phyloP scores from a whole-genome alignment of 768 basidiomycete species.

The Calocybe indica region DNA sequence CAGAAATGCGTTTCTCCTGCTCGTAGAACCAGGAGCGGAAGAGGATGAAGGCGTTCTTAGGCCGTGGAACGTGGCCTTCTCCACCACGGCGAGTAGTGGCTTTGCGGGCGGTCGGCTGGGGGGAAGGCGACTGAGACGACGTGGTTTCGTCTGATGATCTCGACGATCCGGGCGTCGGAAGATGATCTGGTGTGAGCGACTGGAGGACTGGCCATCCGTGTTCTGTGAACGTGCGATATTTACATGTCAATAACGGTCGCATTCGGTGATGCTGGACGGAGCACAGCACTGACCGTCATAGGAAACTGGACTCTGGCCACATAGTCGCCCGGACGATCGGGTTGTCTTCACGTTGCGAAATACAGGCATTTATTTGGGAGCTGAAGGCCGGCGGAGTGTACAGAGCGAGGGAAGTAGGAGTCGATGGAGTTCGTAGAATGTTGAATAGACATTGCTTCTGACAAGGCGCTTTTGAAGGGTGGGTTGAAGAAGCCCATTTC shows the following conservation, averaged over 20 bases:
- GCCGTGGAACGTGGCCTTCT: conserved; percentile 22
- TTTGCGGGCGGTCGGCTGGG: conserved; percentile 9
- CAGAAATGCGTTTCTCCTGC: conserved; percentile 3
- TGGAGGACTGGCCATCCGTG: conserved; percentile 14
- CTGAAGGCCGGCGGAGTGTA: not conserved
- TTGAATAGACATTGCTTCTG: conserved; percentile 10
- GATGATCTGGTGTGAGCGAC: not conserved
- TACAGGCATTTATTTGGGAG: conserved; percentile 18
- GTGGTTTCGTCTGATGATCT: conserved; percentile 6
- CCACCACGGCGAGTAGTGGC: conserved; percentile 4
- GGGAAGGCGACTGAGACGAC: conserved; percentile 8
- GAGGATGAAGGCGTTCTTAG: conserved; percentile 33
- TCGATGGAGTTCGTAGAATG: not conserved
- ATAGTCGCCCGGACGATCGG: conserved; percentile 18
- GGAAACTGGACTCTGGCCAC: conserved; percentile 12
- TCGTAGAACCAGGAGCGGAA: conserved; percentile 25
- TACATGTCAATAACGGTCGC: not conserved
- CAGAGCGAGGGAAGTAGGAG: not conserved
- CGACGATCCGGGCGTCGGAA: not conserved
- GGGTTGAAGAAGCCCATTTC: not conserved
- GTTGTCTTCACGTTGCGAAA: conserved; percentile 17
- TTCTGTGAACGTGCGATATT: conserved; percentile 4
- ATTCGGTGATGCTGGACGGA: not conserved
- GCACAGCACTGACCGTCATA: conserved; percentile 17
- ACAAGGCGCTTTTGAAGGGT: not conserved